Evolutionary conservation across 331 rosid species (phyloP).

Genomic region (Pyrus hybrid): DNA sequence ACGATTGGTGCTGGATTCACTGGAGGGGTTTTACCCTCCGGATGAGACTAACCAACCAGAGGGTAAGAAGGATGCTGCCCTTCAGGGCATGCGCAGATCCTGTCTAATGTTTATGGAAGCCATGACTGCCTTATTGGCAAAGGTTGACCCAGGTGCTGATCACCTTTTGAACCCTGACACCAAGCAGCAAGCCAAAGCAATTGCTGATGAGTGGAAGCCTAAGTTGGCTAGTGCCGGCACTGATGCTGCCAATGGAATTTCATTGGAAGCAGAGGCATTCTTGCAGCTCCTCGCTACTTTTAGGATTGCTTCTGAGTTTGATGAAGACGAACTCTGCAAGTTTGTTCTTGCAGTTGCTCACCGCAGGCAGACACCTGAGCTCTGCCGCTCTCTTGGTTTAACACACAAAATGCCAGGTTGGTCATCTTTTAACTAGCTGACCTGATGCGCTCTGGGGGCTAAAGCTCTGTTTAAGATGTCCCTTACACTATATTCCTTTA

Average conservation of each 20-base stretch:
- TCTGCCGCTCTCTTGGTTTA: constrained; percentile 81
- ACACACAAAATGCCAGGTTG: constrained; percentile 89
- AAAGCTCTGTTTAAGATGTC: constrained; percentile 42
- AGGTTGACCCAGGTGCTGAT: constrained; percentile 68
- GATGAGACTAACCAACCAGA: constrained; percentile 42
- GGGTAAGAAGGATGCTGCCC: constrained; percentile 59
- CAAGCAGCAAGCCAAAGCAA: constrained; percentile 85
- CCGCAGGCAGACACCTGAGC: constrained; percentile 80
- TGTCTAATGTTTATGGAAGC: constrained; percentile 58
- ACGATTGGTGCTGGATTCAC: constrained; percentile 68
- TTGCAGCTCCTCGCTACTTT: constrained; percentile 72
- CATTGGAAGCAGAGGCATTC: constrained; percentile 89
- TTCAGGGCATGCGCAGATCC: constrained; percentile 61
- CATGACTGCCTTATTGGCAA: constrained; percentile 56
- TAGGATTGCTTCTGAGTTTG: constrained; percentile 82
- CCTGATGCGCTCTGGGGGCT: constrained; percentile 51
- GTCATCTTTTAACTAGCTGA: constrained; percentile 62
- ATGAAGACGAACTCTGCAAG: constrained; percentile 86
- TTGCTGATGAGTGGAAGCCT: constrained; percentile 88
- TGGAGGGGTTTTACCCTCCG: constrained; percentile 77
- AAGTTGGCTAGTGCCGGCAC: constrained; percentile 55
- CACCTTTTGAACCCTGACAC: constrained; percentile 73
- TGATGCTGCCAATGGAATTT: constrained; percentile 82
- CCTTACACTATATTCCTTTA: constrained; percentile 23
- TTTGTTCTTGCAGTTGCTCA: constrained; percentile 76